These are phyloP conservation scores for Pseudonitzschia multistriata DNA, from an alignment of 108 stramenopile genomes.

Conservation along the genomic window DNA sequence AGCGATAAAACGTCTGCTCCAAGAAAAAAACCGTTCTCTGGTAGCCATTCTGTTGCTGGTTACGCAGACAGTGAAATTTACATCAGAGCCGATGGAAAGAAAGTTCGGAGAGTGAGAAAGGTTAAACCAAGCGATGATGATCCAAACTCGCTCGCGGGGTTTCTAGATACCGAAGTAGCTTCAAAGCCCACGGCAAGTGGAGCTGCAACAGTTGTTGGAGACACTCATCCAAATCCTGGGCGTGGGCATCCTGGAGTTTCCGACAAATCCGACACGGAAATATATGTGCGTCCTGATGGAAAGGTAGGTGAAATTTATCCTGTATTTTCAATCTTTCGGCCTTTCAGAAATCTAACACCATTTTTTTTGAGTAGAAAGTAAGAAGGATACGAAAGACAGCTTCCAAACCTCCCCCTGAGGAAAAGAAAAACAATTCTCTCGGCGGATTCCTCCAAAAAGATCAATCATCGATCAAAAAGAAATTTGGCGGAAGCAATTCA, in stretches of 20 bases:
- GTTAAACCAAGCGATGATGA: neutral
- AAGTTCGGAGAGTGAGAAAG: conserved; percentile 38
- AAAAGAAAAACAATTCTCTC: conserved; percentile 24
- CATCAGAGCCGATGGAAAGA: conserved; percentile 51
- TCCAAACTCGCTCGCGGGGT: conserved; percentile 5
- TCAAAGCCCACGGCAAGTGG: conserved; percentile 24
- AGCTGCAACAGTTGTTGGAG: conserved; percentile 36
- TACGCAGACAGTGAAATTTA: conserved; percentile 47
- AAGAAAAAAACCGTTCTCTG: conserved; percentile 28
- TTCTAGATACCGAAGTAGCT: conserved; percentile 11
- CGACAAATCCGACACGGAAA: conserved; percentile 39
- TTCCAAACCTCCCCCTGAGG: neutral
- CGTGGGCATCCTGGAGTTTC: conserved; percentile 3
- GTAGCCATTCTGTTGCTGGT: conserved; percentile 42
- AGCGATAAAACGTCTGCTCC: conserved; percentile 16
- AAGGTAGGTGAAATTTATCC: conserved; percentile 14
- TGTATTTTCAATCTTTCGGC: neutral
- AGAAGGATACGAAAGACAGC: conserved; percentile 19
- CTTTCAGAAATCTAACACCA: neutral
- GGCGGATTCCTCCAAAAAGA: conserved; percentile 27
- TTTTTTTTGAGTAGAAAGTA: conserved; percentile 16
- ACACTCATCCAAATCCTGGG: conserved; percentile 2
- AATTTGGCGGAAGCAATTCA: conserved; percentile 32
- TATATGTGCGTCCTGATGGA: conserved; percentile 50
- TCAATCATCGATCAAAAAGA: conserved; percentile 16